These are phyloP conservation scores for Thermothelomyces thermophilus DNA, from an alignment of 2,329 filamentous ascomycete species.

Conservation along the genomic window DNA sequence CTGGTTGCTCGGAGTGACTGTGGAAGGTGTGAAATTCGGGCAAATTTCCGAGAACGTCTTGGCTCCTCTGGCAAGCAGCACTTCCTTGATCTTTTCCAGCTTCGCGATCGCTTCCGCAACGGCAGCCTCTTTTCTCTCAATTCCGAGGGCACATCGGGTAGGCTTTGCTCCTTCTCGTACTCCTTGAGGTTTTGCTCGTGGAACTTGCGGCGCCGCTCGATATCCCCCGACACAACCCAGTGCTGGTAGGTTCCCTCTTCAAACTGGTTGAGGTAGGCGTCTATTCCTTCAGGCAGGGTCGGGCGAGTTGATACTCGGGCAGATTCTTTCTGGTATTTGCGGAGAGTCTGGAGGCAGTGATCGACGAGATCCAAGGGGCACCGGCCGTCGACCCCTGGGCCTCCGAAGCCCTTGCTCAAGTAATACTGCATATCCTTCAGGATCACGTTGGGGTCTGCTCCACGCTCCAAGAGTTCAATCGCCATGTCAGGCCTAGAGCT, in stretches of 20 bases:
- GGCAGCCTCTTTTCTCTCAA: constrained; percentile 48
- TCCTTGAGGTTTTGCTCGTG: constrained; percentile 30
- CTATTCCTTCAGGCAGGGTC: constrained; percentile 30
- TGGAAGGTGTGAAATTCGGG: constrained; percentile 42
- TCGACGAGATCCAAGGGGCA: constrained; percentile 57
- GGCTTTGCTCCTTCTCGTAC: constrained; percentile 33
- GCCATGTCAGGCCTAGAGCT: constrained; percentile 44
- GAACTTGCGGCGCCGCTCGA: constrained; percentile 29
- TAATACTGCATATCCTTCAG: constrained; percentile 35
- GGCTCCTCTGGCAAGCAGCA: constrained; percentile 51
- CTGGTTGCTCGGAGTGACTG: not conserved
- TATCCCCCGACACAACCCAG: constrained; percentile 42
- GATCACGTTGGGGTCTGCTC: constrained; percentile 59
- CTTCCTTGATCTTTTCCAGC: constrained; percentile 49
- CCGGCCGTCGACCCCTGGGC: constrained; percentile 33
- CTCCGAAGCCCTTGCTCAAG: constrained; percentile 29
- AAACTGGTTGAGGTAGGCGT: constrained; percentile 49
- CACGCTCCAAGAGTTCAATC: constrained; percentile 52
- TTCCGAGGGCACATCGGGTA: constrained; percentile 27
- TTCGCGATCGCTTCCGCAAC: constrained; percentile 45
- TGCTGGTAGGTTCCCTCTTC: constrained; percentile 53
- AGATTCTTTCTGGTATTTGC: constrained; percentile 36
- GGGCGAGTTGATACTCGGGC: constrained; percentile 26
- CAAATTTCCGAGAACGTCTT: constrained; percentile 62
- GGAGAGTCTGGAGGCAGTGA: constrained; percentile 43